Evolutionary conservation across 257 asterid species (phyloP), one percentile per base, ranked within the genome.

Genomic region (Avicennia marina): DNA sequence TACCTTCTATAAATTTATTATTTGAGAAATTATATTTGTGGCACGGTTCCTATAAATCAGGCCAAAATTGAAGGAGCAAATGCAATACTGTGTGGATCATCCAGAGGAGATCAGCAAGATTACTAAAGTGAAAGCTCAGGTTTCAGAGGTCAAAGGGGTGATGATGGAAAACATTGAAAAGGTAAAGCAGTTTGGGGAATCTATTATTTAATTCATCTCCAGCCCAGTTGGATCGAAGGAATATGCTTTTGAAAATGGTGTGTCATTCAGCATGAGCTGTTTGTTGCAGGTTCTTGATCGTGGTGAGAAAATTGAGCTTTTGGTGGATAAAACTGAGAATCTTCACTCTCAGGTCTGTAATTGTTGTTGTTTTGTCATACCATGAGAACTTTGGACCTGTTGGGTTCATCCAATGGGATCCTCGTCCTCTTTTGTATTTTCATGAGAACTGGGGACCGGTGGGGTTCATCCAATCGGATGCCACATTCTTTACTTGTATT

Each of bases 131-230:
- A 77, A 77, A 59, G 83, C 83, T 47, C 83, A 77, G 67, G 83
- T 77, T 55, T 62, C 83, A 26, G 83, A 77, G 50, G 83, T 77
- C 60, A 76, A 76, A 72, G 82, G 82, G 29, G 82, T 76, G 62
- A 76, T 76, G 82, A 72, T 76, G 82, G 82, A 77, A 50, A 77
- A 77, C 66, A 77, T 77, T 34, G 83, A 72, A 26, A 77, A 77
- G 83, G 83, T 69, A 21, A 38, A 29, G 13, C 33, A 15, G 9
- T 15, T 43, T 34, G 20, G 2, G 46, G 19, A 60, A 8, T 20
- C 40, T 38, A 9, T 13, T 19, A 15, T 2, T 34, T n/a, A 18
- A 34, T 43, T 40, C 11, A 6, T 56, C 24, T 39, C 19, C 13
- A 15, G 47, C 10, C 20, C 4, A 29, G 13, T 36, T 22, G 3